Base-by-base conservation (phyloP, 1,139 yeast genomes). In the Protomyces inouyei region DNA sequence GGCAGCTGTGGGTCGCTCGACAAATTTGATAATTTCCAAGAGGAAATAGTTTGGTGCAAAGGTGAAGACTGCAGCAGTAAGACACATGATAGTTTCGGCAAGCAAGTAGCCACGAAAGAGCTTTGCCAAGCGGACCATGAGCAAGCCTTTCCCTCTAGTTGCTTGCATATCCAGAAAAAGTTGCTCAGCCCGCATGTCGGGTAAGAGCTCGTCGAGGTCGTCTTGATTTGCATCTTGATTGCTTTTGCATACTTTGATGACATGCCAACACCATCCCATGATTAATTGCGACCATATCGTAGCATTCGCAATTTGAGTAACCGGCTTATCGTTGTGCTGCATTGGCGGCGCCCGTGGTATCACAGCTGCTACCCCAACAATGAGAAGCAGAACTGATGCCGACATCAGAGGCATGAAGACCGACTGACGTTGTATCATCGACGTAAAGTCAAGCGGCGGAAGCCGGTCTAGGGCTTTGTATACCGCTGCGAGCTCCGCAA, bases 41-140 rank as follows among this genome's bases (percentile, higher is more conserved):
- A 57, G 48, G 61, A 57, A 51, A 40, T 21, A 57, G 12, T 54
- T 52, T 21, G 61, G 61, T 18, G 32, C 61, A 21, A 35, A 57
- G n/a, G 23, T 16, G 14, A 57, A 23, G 23, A 32, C 6, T 9
- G 55, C 46, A 14, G 40, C 28, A 4, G 51, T 14, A 14, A 48
- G 16, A 5, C 53, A 32, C n/a, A 46, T 4, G 48, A 37, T 18
- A 35, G 48, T 48, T 23, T 57, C 55, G 5, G 36, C 23, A 9
- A 37, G 32, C 37, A 57, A n/a, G 25, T 36, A 46, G 3, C 54
- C 32, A 14, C 25, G 48, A 36, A 57, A 51, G 37, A 46, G 36
- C 35, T n/a, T 37, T 36, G 25, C 12, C 18, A 57, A 14, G 12
- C 61, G 61, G 16, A 45, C 18, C 10, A 48, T 18, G 45, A 57